These are phyloP conservation scores for Scheffersomyces stipitis DNA, from an alignment of 805 yeast species.

Conservation along the genomic window DNA sequence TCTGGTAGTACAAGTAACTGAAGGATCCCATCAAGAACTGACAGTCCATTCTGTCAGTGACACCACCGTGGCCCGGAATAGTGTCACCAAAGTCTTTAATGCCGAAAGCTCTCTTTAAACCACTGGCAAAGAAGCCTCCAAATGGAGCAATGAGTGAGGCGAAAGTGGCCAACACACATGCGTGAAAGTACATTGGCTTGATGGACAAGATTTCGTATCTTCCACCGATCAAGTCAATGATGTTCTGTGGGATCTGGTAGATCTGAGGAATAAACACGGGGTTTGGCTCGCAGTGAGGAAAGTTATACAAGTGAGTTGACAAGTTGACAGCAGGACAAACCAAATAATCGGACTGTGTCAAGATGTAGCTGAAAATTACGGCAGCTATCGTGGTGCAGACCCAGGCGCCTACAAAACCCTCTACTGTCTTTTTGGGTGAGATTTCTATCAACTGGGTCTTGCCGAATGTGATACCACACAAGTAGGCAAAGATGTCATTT, in stretches of 20 bases:
- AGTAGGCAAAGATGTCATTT: constrained; percentile 93
- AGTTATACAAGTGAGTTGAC: constrained; percentile 59
- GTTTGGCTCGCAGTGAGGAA: constrained; percentile 75
- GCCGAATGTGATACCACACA: constrained; percentile 97
- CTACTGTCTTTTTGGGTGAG: constrained; percentile 96
- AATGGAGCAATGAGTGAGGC: constrained; percentile 97
- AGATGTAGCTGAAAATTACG: constrained; percentile 58
- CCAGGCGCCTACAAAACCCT: constrained; percentile 98
- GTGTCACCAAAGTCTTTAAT: constrained; percentile 98
- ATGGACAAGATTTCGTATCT: constrained; percentile 54
- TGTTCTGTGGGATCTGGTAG: constrained; percentile 69
- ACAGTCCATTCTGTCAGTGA: constrained; percentile 96
- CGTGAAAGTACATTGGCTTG: constrained; percentile 90
- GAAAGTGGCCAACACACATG: constrained; percentile 82
- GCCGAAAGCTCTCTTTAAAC: constrained; percentile 94
- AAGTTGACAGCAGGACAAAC: constrained; percentile 83
- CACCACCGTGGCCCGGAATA: constrained; percentile 98
- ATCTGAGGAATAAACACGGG: constrained; percentile 86
- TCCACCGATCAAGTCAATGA: constrained; percentile 44
- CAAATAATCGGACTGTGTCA: constrained; percentile 68
- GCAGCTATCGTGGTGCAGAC: constrained; percentile 81
- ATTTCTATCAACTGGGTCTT: constrained; percentile 87
- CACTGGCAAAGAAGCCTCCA: constrained; percentile 97
- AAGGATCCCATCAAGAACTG: constrained; percentile 98
- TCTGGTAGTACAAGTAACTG: constrained; percentile 87